phyloP scores from a whole-genome alignment of 139 green algal species.

The Tetradesmus obliquus region DNA sequence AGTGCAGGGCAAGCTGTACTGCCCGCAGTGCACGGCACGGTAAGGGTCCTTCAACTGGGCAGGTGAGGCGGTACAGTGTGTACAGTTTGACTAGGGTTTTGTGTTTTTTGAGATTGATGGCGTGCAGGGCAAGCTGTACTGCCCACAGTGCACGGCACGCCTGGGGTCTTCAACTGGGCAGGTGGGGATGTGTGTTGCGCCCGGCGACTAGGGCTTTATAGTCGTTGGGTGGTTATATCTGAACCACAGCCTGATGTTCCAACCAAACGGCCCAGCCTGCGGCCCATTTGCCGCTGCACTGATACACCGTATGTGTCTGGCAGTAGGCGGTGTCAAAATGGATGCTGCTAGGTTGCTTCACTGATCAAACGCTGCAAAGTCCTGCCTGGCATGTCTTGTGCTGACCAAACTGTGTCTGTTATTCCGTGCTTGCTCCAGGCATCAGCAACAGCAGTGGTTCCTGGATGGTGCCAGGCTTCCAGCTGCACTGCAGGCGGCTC shows the following conservation, averaged over 20 bases:
- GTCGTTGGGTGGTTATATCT: no score
- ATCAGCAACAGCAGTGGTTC: conserved; percentile 59
- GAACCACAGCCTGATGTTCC: no score
- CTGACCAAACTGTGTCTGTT: no score
- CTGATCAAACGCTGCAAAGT: no score
- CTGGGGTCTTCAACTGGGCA: conserved; percentile 92
- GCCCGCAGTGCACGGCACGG: conserved; percentile 71
- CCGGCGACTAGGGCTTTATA: no score
- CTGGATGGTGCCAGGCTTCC: conserved; percentile 86
- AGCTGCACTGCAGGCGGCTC: conserved; percentile 59
- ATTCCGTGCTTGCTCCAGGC: conserved; percentile 45
- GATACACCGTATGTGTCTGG: no score
- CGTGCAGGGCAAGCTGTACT: conserved; percentile 90
- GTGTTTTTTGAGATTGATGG: conserved; percentile 81
- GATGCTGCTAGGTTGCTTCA: no score
- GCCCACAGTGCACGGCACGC: conserved; percentile 71
- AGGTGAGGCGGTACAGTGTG: conserved; percentile 52
- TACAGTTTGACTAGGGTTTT: conserved; percentile 34
- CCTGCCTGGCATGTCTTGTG: no score
- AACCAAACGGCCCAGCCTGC: no score
- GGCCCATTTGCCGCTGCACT: no score
- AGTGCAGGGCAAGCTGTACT: conserved; percentile 90
- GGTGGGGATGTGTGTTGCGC: conserved; percentile 50
- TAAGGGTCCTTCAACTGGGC: conserved; percentile 91
- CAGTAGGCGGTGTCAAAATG: no score